Percentiles rank a stretch among this genome's conserved stretches.
phyloP scores from a whole-genome alignment of 2,329 filamentous ascomycete species.

The Aspergillus terreus region DNA sequence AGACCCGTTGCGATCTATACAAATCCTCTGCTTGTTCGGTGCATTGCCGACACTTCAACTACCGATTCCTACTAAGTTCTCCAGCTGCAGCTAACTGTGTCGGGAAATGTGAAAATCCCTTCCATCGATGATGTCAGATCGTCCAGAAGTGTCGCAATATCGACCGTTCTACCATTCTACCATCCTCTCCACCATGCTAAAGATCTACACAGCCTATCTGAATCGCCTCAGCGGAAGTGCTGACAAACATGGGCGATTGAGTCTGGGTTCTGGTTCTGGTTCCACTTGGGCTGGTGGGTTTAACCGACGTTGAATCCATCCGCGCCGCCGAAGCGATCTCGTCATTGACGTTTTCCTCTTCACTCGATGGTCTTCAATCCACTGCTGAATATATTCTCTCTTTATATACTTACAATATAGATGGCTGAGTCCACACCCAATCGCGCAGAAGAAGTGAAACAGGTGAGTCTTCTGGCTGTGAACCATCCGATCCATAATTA shows the following conservation, averaged over 20 bases:
- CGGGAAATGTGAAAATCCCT: not conserved
- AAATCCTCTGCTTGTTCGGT: not conserved
- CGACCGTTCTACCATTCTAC: not conserved
- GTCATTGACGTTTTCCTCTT: not conserved
- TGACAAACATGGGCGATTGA: too few species aligned
- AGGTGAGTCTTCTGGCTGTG: conserved; percentile 29
- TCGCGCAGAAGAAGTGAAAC: conserved; percentile 41
- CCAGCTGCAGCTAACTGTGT: not conserved
- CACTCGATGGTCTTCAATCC: not conserved
- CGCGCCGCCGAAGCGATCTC: not conserved
- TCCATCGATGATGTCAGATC: conserved; percentile 13
- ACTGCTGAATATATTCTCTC: not conserved
- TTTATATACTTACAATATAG: conserved; percentile 5
- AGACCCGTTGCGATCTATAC: too few species aligned
- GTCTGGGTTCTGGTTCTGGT: too few species aligned
- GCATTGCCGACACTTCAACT: not conserved
- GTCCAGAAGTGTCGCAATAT: conserved; percentile 9
- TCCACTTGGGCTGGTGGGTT: not conserved
- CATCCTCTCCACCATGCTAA: not conserved
- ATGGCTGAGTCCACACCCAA: conserved; percentile 23
- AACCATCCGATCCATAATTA: not conserved
- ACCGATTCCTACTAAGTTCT: not conserved
- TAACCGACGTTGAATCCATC: not conserved
- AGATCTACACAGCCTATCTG: too few species aligned
- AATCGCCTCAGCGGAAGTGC: too few species aligned